Base-by-base conservation (phyloP, 352 stramenopile species). In the Halophytophthora batemanensis region DNA sequence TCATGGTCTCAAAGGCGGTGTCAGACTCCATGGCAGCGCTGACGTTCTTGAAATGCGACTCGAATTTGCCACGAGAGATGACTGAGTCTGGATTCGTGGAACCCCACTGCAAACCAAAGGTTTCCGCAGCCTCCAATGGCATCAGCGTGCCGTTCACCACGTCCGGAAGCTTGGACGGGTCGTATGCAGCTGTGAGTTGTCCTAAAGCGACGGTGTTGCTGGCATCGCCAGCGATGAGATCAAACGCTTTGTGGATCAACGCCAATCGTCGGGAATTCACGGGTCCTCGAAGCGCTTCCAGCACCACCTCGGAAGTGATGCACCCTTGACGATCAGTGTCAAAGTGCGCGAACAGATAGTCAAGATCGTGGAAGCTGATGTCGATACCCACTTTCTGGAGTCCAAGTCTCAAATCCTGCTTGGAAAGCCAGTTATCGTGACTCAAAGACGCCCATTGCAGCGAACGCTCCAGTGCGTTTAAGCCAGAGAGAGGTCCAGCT, bases 251-350 rank as follows among this genome's bases (percentile, higher is more conserved):
- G n/a, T n/a, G n/a, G n/a, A n/a, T n/a, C n/a, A n/a, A n/a, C n/a
- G n/a, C n/a, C n/a, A n/a, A 58, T 56, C 56, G 53, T 41, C 71
- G 41, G 15, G 18, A 21, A 13, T 37, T 50, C 8, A 40, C 48
- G 13, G 34, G 22, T 6, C 66, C 74, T n/a, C 75, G 66, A 36
- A 87, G 68, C 11, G 59, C 68, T 2, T 73, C 44, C 3, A 96
- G 48, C 41, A 96, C 92, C 40, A 87, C 64, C 29, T 93, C 76
- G 44, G 61, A 87, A 59, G 76, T 79, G 40, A 96, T 77, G 17
- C 67, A 77, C 10, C 85, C 83, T 21, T 59, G 71, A 15, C 66
- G 61, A 44, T 92, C 74, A 0, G 56, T 45, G 53, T 94, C 82
- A 39, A 93, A 87, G 49, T 71, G 74, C 14, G 61, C 64, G 50